Base-by-base conservation (phyloP, 768 basidiomycete genomes). In the Naganishia vaughanmartiniae region DNA sequence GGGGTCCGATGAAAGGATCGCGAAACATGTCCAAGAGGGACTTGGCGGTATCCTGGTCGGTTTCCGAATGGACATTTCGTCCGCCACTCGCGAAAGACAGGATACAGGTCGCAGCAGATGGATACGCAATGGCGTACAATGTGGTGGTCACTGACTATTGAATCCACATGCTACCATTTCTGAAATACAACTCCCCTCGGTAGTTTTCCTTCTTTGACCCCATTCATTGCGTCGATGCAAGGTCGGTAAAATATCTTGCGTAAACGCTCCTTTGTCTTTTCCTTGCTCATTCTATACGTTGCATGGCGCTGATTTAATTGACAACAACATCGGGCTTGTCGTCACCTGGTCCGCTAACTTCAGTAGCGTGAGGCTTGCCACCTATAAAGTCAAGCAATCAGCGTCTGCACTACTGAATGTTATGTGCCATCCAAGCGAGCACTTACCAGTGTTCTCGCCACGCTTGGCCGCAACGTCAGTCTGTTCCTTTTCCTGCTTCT, bases 321-420 rank as follows among this genome's bases (percentile, higher is more conserved):
- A 63, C 68, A n/a, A 69, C 68, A 28, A 60, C 45, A 34, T 60
- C 57, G 21, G 68, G 26, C 57, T 69, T 69, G 57, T 60, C 51
- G 26, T 69, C 67, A 15, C 56, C 33, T 17, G 56, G 58, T 19
- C 56, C 58, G 4, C 24, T 21, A 17, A 58, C 51, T 58, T 69
- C 68, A 28, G 68, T 69, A 26, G 57, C 68, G 39, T 63, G 60
- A 28, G 67, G 54, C 54, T 68, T 68, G 54, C 42, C 68, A 2
- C 58, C 56, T 48, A 54, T 21, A 24, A 33, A 7, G 19, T 48
- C 11, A 54, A 30, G 48, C 48, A 12, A 24, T n/a, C n/a, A 24
- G 12, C 24, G 7, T 53, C 30, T 66, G 51, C 14, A 21, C 10
- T 24, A 14, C 15, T 28, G 26, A 34, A 39, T 4, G 11, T 33